Conservation (phyloP, 495 filamentous ascomycete genomes). For the Hypoxylon intermedium region DNA sequence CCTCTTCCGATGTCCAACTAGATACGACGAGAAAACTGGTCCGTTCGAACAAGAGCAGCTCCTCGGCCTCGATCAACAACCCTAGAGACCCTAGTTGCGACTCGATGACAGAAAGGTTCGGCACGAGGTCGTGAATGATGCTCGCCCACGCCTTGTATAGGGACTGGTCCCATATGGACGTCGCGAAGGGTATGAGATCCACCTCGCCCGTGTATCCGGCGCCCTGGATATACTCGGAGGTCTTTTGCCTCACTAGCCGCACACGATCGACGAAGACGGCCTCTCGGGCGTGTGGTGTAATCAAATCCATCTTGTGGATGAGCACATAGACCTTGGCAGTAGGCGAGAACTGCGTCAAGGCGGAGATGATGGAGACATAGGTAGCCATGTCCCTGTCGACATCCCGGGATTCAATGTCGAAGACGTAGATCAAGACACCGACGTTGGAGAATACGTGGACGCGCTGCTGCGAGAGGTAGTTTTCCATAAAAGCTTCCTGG, state of each 20-base stretch:
- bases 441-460: constrained; percentile 96
- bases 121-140: constrained; percentile 95
- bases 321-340: constrained; percentile 87
- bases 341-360: constrained; percentile 83
- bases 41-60: constrained; percentile 93
- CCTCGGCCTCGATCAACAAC: constrained; percentile 84
- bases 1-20: constrained; percentile 74
- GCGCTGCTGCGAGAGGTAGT: constrained; percentile 91
- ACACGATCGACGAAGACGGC: constrained; percentile 82
- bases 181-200: constrained; percentile 78
- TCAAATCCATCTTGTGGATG: constrained; percentile 99
- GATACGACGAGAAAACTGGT: constrained; percentile 95
- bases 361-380: constrained; percentile 84
- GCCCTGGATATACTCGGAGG: constrained; percentile 67
- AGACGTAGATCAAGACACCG: constrained; percentile 97
- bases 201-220: constrained; percentile 49
- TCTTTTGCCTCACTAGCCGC: constrained; percentile 73
- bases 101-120: constrained; percentile 90
- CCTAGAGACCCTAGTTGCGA: constrained; percentile 78
- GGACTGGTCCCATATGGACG: constrained; percentile 97
- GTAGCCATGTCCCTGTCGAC: constrained; percentile 89
- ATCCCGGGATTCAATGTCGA: constrained; percentile 95
- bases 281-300: constrained; percentile 76
- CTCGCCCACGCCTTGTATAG: constrained; percentile 98
- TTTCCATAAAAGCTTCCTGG: constrained; percentile 98